phyloP scores from a whole-genome alignment of 768 basidiomycete species.

The Mycena latifolia region DNA sequence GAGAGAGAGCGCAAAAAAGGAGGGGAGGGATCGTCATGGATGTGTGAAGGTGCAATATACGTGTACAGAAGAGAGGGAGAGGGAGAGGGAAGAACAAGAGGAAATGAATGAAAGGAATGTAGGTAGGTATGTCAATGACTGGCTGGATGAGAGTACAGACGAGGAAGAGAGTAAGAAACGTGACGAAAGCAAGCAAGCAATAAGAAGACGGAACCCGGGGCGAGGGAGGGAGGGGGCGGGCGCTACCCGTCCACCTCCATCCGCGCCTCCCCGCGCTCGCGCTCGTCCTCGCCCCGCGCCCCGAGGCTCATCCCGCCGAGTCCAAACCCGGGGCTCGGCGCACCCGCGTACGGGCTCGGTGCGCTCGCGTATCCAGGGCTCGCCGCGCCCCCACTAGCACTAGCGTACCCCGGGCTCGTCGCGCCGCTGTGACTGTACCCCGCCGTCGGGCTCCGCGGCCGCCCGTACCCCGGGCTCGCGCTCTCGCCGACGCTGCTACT shows the following conservation, averaged over 20 bases:
- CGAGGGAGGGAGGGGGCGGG: too few species aligned
- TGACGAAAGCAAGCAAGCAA: too few species aligned
- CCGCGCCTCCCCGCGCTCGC: slow-evolving; percentile 33
- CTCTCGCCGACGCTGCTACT: too few species aligned
- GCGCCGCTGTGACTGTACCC: too few species aligned
- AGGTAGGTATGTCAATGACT: too few species aligned
- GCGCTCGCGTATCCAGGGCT: neutral
- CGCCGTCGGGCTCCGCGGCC: too few species aligned
- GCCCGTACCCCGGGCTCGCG: too few species aligned
- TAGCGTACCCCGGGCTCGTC: neutral
- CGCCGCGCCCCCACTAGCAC: slow-evolving; percentile 11
- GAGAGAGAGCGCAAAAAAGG: too few species aligned
- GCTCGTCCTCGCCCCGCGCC: slow-evolving; percentile 25
- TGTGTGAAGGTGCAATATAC: neutral
- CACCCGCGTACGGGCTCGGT: slow-evolving; percentile 9
- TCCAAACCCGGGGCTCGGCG: slow-evolving; percentile 42
- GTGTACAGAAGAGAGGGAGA: neutral
- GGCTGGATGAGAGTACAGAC: too few species aligned
- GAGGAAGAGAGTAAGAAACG: neutral
- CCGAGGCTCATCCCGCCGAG: slow-evolving; percentile 45
- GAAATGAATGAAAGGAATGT: neutral
- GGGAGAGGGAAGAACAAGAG: neutral
- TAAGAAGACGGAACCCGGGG: too few species aligned
- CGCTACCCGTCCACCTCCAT: slow-evolving; percentile 45
- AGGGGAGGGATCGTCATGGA: too few species aligned